Percentiles rank a stretch among this genome's conserved stretches.
Evolutionary conservation across 2,329 filamentous ascomycete genomes (phyloP).

Genomic region (Colletotrichum australisinense): DNA sequence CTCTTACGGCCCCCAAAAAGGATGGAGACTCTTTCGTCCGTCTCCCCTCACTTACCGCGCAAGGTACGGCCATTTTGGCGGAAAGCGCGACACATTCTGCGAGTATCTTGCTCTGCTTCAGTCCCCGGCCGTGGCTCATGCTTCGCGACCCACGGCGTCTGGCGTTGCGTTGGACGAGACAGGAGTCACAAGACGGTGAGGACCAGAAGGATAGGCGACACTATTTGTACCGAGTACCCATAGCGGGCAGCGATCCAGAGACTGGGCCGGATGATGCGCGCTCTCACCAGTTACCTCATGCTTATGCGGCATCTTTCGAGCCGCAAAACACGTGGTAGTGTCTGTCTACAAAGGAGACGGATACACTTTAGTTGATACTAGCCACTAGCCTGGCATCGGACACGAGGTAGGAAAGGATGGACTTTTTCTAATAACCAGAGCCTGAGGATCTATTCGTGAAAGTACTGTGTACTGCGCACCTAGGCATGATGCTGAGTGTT

Average conservation of each 20-base stretch:
- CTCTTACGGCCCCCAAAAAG: conserved; percentile 26
- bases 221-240: not conserved
- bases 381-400: not conserved
- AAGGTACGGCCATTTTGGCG: conserved; percentile 11
- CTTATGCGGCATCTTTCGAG: not conserved
- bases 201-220: conserved; percentile 13
- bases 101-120: not conserved
- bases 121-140: not conserved
- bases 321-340: not conserved
- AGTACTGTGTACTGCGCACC: no score
- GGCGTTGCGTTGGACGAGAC: not conserved
- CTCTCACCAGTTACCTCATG: not conserved
- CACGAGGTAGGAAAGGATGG: not conserved
- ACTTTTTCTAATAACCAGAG: not conserved
- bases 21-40: not conserved
- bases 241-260: not conserved
- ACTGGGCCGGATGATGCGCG: not conserved
- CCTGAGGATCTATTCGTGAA: no score
- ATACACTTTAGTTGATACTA: not conserved
- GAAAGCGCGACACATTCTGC: not conserved
- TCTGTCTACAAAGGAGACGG: not conserved
- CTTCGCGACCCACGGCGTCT: not conserved
- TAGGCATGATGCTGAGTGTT: not conserved
- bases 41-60: not conserved
- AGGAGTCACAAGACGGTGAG: conserved; percentile 9